Percentiles rank a stretch among this genome's conserved stretches.
phyloP scores from a whole-genome alignment of 768 basidiomycete genomes.

The Pleurotus salmoneostramineus region DNA sequence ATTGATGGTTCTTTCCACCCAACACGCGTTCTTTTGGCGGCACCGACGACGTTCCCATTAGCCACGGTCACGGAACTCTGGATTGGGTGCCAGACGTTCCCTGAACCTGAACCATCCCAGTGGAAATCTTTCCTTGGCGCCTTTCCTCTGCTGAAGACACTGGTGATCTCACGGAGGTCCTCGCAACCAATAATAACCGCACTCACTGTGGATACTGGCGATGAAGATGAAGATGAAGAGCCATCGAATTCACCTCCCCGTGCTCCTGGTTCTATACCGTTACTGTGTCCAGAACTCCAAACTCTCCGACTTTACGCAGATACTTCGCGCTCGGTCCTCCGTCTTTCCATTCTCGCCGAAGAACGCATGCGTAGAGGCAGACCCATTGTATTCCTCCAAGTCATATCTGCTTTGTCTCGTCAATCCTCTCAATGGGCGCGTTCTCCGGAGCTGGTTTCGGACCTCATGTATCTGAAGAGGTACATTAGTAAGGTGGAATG shows the following conservation, averaged over 20 bases:
- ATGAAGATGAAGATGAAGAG: neutral
- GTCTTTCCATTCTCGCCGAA: neutral
- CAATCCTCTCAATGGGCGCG: slow-evolving; percentile 1
- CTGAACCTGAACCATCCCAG: neutral
- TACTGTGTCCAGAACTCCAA: slow-evolving; percentile 1
- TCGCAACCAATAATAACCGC: slow-evolving; percentile 4
- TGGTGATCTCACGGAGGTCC: slow-evolving; percentile 1
- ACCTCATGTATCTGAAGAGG: slow-evolving; percentile 3
- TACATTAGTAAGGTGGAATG: slow-evolving; percentile 1
- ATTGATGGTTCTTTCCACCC: slow-evolving; percentile 4
- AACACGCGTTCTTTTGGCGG: neutral
- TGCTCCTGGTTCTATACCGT: neutral
- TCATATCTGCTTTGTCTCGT: neutral
- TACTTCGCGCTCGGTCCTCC: slow-evolving; percentile 3
- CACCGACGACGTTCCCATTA: neutral
- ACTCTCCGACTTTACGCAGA: slow-evolving; percentile 5
- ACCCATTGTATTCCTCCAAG: neutral
- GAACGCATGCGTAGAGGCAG: neutral
- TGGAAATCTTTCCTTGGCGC: neutral
- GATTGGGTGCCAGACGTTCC: slow-evolving; percentile 3
- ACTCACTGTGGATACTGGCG: neutral
- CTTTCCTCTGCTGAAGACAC: neutral
- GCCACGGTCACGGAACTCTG: neutral
- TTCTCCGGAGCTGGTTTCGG: slow-evolving; percentile 3
- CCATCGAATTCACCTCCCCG: neutral